Base-by-base conservation (phyloP, 139 green algal species). In the Coelastrella sp. region DNA sequence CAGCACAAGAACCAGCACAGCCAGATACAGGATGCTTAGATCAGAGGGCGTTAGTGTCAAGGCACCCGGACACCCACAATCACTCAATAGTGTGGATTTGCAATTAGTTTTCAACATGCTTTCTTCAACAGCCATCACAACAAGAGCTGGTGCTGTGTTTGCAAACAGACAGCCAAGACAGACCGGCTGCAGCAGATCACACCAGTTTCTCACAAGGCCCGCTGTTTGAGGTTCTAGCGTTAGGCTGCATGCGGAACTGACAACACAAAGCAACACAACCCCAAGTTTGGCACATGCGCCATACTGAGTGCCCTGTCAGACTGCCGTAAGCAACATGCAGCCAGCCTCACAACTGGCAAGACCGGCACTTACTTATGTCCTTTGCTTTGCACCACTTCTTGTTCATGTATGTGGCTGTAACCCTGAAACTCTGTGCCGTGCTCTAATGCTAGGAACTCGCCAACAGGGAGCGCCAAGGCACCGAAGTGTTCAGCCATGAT, bases 391-490 rank as follows among this genome's bases (percentile, higher is more conserved):
- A 93, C 83, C 60, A 92, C 91, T 58, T 94, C 92, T 73, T 89
- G 75, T 58, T 92, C 92, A 0, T 90, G 68, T n/a, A 94, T 83
- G 32, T 81, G 86, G n/a, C 68, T 87, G 83, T 89, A 92, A 23
- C 83, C 83, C 56, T 83, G 83, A 11, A 91, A 96, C 89, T 95
- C 91, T 6, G 94, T 97, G 87, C 94, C 94, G 77, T 98, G 93
- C 90, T 96, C 96, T 78, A 96, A 85, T 6, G 96, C 96, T 80
- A 98, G 91, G 83, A 98, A 98, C 93, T 98, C 96, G 5, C 94
- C 95, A 81, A 98, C 96, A 2, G 96, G 96, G 83, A 98, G 91
- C 10, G 96, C 93, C 83, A 98, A 93, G 5, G 92, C 92, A 54
- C 96, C 96, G 94, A 97, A 96, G 93, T 97, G 94, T 86, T 97